These are phyloP conservation scores for Dunaliella primolecta DNA, from an alignment of 139 green algal genomes.

Conservation along the genomic window DNA sequence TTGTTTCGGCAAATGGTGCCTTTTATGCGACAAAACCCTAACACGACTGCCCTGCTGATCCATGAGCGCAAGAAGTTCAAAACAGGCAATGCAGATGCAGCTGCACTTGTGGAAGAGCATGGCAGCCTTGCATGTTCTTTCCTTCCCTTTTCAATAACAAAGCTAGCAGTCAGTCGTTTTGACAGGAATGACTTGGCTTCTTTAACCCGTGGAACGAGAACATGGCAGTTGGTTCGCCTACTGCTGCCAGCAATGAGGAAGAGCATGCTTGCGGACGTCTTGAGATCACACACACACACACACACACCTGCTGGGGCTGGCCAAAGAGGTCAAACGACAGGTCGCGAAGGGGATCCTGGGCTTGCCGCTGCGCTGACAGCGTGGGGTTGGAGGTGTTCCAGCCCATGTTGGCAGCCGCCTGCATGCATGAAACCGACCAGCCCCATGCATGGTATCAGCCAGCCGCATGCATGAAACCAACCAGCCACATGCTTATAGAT, in stretches of 20 bases:
- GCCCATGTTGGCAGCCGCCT: not conserved
- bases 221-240: not conserved
- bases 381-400: not conserved
- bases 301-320: conserved; percentile 12
- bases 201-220: not conserved
- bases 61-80: not conserved
- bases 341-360: conserved; percentile 19
- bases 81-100: too few species aligned
- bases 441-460: too few species aligned
- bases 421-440: too few species aligned
- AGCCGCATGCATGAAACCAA: too few species aligned
- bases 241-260: not conserved
- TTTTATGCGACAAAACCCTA: not conserved
- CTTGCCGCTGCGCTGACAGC: not conserved
- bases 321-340: conserved; percentile 26
- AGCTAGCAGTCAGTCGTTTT: too few species aligned
- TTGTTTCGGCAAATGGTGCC: not conserved
- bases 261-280: not conserved
- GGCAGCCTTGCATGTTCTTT: too few species aligned
- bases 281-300: too few species aligned
- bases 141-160: too few species aligned
- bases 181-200: too few species aligned
- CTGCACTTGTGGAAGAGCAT: too few species aligned
- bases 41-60: too few species aligned
- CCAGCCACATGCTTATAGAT: too few species aligned